phyloP scores from a whole-genome alignment of 2,329 filamentous ascomycete genomes.

The Ophiosphaerella korrae region DNA sequence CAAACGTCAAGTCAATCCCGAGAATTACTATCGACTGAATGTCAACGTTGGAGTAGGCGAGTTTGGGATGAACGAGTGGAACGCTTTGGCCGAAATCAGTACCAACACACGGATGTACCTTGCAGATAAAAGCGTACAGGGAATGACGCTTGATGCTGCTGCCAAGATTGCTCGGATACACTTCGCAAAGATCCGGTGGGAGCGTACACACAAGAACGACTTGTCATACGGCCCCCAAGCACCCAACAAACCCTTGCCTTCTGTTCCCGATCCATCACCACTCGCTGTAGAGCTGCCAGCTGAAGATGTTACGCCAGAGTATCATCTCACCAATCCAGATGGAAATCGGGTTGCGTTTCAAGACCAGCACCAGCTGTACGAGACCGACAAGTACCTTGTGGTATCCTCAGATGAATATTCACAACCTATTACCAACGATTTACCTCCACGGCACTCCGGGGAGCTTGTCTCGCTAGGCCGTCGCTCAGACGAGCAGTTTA shows the following conservation, averaged over 20 bases:
- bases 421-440: constrained; percentile 50
- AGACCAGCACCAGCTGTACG: constrained; percentile 24
- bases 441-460: constrained; percentile 52
- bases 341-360: constrained; percentile 45
- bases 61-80: constrained; percentile 99
- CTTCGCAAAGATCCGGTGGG: constrained; percentile 72
- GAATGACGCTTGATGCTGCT: constrained; percentile 76
- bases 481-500: constrained; percentile 40
- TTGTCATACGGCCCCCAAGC: constrained; percentile 33
- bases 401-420: constrained; percentile 63
- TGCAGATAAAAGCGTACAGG: constrained; percentile 72
- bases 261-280: constrained; percentile 49
- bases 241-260: constrained; percentile 42
- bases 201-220: constrained; percentile 50
- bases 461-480: constrained; percentile 67
- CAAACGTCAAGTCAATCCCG: constrained; percentile 78
- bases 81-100: constrained; percentile 90
- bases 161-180: constrained; percentile 84
- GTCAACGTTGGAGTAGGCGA: constrained; percentile 95
- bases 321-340: constrained; percentile 19
- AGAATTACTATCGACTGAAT: constrained; percentile 96
- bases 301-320: constrained; percentile 53
- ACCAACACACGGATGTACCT: constrained; percentile 89
- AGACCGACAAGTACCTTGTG: constrained; percentile 60
- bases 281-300: constrained; percentile 65